phyloP scores from a whole-genome alignment of 1,284 basidiomycete species.

The Melampsora larici-populina region DNA sequence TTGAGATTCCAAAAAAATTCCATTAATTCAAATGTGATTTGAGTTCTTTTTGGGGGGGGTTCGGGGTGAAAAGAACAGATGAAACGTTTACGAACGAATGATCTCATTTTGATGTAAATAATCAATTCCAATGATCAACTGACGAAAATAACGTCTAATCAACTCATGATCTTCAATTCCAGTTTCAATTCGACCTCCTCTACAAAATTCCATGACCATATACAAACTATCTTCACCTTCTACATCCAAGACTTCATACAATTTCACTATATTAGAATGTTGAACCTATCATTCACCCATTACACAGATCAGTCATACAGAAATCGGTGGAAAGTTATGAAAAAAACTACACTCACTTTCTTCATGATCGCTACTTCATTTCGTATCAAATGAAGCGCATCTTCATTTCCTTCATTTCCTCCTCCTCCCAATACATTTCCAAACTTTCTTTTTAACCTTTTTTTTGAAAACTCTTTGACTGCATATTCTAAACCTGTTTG shows the following conservation, averaged over 20 bases:
- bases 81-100: constrained; percentile 57
- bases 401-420: constrained; percentile 43
- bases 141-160: constrained; percentile 58
- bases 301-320: too few relatives aligned
- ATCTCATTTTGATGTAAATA: constrained; percentile 61
- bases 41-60: too few relatives aligned
- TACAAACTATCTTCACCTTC: constrained; percentile 59
- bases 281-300: too few relatives aligned
- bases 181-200: constrained; percentile 59
- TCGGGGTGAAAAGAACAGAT: constrained; percentile 7
- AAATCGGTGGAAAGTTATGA: too few relatives aligned
- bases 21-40: too few relatives aligned
- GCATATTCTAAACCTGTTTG: constrained; percentile 31
- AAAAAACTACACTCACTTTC: constrained; percentile 57
- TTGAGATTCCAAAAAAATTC: not conserved
- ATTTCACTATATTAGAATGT: constrained; percentile 57
- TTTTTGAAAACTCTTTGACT: constrained; percentile 36
- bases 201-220: constrained; percentile 58
- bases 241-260: constrained; percentile 62
- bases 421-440: not conserved
- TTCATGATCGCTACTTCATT: constrained; percentile 57
- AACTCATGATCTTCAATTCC: constrained; percentile 53
- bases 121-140: constrained; percentile 55
- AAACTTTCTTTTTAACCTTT: constrained; percentile 22
- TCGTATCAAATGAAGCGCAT: constrained; percentile 54